A percentile compares a stretch with the other conserved stretches of the same genome.
Conservation (phyloP, 1,139 yeast species). For the Candida anutae region DNA sequence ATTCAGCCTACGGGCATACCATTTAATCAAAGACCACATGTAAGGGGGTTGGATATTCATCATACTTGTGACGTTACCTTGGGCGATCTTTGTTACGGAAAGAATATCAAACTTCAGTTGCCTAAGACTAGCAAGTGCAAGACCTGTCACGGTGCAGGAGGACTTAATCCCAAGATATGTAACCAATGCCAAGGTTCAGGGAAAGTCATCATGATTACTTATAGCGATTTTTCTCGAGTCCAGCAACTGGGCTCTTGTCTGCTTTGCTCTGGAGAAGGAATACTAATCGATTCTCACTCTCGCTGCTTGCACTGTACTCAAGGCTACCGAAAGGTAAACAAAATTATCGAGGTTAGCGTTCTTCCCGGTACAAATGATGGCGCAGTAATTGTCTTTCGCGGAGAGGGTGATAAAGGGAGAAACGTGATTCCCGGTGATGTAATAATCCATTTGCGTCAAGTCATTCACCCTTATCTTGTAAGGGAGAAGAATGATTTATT, state of each 20-base stretch:
- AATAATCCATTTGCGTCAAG: constrained; percentile 34
- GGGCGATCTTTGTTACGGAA: constrained; percentile 43
- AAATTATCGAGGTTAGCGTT: constrained; percentile 43
- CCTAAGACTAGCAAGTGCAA: constrained; percentile 34
- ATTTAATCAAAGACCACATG: constrained; percentile 5
- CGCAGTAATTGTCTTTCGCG: constrained; percentile 42
- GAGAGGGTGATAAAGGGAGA: constrained; percentile 60
- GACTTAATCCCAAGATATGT: constrained; percentile 27
- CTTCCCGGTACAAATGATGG: constrained; percentile 48
- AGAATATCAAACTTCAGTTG: constrained; percentile 36
- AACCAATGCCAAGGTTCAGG: constrained; percentile 34
- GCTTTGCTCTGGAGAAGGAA: constrained; percentile 31
- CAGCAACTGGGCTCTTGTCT: constrained; percentile 30
- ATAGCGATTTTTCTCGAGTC: constrained; percentile 24
- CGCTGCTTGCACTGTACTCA: constrained; percentile 36
- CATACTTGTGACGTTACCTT: constrained; percentile 39
- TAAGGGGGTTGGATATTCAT: constrained; percentile 37
- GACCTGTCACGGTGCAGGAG: constrained; percentile 39
- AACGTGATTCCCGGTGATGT: constrained; percentile 61
- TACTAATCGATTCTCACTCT: constrained; percentile 19
- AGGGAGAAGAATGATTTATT: constrained; percentile 44
- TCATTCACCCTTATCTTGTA: constrained; percentile 31
- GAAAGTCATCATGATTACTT: constrained; percentile 21
- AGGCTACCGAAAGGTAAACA: constrained; percentile 31
- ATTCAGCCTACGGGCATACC: constrained; percentile 9